Percentiles rank a stretch among this genome's conserved stretches.
These are phyloP conservation scores for Phytophthora citrophthora DNA, from an alignment of 352 stramenopile genomes.

Conservation along the genomic window DNA sequence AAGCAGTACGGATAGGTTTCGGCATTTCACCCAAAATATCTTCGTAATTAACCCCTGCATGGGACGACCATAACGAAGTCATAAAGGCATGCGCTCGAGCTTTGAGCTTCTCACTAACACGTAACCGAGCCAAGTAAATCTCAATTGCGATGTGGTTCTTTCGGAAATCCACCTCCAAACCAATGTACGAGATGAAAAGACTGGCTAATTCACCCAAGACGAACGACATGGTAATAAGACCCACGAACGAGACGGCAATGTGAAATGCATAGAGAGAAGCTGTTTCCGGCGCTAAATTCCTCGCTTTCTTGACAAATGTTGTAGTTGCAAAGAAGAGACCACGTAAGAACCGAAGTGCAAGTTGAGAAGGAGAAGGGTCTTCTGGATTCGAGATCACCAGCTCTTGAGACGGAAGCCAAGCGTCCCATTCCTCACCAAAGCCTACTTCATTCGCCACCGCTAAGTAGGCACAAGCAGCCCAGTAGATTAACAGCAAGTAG, in stretches of 20 bases:
- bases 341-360: conserved; percentile 46
- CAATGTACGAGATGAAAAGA: conserved; percentile 64
- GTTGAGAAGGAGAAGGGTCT: conserved; percentile 15
- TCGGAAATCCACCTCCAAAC: conserved; percentile 64
- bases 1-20: conserved; percentile 50
- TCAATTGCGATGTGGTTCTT: conserved; percentile 64
- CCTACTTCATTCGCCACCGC: conserved; percentile 43
- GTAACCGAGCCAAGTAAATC: conserved; percentile 45
- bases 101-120: conserved; percentile 40
- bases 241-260: conserved; percentile 48
- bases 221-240: conserved; percentile 61
- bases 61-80: conserved; percentile 61
- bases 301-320: conserved; percentile 55
- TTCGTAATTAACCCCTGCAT: conserved; percentile 63
- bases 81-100: conserved; percentile 48
- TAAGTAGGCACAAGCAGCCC: conserved; percentile 60
- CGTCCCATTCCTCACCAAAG: conserved; percentile 58
- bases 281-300: conserved; percentile 17
- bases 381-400: conserved; percentile 39
- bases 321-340: conserved; percentile 58
- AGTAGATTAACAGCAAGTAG: conserved; percentile 69
- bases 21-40: conserved; percentile 56
- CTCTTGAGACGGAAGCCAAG: conserved; percentile 49
- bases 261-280: conserved; percentile 47
- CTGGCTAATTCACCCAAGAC: conserved; percentile 59